A percentile compares a stretch with the other conserved stretches of the same genome.
Conservation (phyloP, 2,329 filamentous ascomycete species). For the Metarhizium humberi region DNA sequence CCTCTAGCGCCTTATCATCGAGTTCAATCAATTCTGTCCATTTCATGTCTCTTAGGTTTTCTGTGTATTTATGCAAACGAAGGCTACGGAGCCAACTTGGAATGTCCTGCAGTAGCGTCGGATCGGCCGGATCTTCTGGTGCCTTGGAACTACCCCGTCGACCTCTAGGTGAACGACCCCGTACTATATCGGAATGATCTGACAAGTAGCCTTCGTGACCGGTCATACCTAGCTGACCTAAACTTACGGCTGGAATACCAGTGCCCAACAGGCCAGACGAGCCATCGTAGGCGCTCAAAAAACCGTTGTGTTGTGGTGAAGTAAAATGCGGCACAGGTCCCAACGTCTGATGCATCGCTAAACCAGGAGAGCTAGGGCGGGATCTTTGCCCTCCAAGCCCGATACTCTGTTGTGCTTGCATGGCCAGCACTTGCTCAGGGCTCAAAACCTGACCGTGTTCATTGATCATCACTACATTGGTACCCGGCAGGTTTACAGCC, state of each 20-base stretch:
- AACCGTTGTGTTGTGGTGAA: conserved; percentile 90
- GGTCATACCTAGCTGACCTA: conserved; percentile 62
- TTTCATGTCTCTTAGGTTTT: conserved; percentile 93
- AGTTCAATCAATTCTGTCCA: conserved; percentile 90
- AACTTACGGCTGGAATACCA: conserved; percentile 59
- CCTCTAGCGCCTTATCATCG: conserved; percentile 87
- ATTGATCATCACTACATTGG: conserved; percentile 89
- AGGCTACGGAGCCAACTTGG: conserved; percentile 92
- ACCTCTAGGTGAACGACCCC: conserved; percentile 85
- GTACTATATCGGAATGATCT: conserved; percentile 83
- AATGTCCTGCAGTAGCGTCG: conserved; percentile 83
- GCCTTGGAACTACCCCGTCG: conserved; percentile 93
- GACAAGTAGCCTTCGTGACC: conserved; percentile 81
- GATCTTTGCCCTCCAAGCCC: conserved; percentile 64
- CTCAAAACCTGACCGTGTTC: conserved; percentile 82
- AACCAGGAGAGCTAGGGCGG: conserved; percentile 79
- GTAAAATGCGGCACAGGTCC: conserved; percentile 61
- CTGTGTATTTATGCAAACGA: conserved; percentile 96
- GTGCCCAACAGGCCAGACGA: conserved; percentile 60
- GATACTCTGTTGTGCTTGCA: conserved; percentile 61
- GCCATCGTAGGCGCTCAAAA: conserved; percentile 79
- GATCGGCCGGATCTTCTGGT: conserved; percentile 93
- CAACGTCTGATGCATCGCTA: conserved; percentile 65
- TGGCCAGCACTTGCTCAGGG: conserved; percentile 72
- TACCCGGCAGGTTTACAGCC: conserved; percentile 52